A percentile compares a stretch with the other conserved stretches of the same genome.
These are phyloP conservation scores for Diaporthe vaccinii DNA, from an alignment of 2,329 filamentous ascomycete species.

Conservation along the genomic window DNA sequence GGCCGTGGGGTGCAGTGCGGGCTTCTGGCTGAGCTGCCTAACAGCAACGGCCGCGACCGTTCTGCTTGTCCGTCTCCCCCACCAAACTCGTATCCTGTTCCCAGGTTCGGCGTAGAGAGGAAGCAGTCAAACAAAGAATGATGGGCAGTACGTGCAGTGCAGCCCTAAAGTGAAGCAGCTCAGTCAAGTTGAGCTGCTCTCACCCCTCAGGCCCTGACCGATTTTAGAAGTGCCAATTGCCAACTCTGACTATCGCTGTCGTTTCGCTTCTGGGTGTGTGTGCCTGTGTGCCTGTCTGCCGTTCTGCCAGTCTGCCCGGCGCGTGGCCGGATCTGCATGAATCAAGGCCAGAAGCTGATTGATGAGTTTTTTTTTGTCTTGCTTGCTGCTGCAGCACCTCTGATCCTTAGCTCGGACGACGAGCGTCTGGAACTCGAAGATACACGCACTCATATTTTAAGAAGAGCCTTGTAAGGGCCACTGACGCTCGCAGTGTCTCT, in stretches of 20 bases:
- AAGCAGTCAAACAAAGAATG: slow-evolving; percentile 28
- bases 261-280: slow-evolving; percentile 14
- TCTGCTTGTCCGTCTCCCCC: neutral
- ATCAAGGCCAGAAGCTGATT: slow-evolving; percentile 32
- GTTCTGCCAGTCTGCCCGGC: slow-evolving; percentile 22
- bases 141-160: slow-evolving; percentile 20
- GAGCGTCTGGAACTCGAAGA: slow-evolving; percentile 29
- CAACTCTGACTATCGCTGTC: slow-evolving; percentile 30
- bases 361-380: slow-evolving; percentile 11
- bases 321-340: slow-evolving; percentile 39
- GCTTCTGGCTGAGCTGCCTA: slow-evolving; percentile 27
- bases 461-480: slow-evolving; percentile 15
- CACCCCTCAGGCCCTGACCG: slow-evolving; percentile 6
- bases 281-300: slow-evolving; percentile 18
- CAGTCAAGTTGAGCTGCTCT: slow-evolving; percentile 4
- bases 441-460: slow-evolving; percentile 37
- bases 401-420: slow-evolving; percentile 30
- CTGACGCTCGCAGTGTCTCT: slow-evolving; percentile 24
- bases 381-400: slow-evolving; percentile 23
- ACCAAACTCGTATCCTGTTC: slow-evolving; percentile 11
- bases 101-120: slow-evolving; percentile 13
- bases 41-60: slow-evolving; percentile 16
- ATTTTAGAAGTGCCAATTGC: slow-evolving; percentile 26
- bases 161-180: slow-evolving; percentile 1
- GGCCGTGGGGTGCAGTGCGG: slow-evolving; percentile 8